A percentile compares a stretch with the other conserved stretches of the same genome.
phyloP scores from a whole-genome alignment of 2,329 filamentous ascomycete species.

The Aspergillus pseudoterreus region DNA sequence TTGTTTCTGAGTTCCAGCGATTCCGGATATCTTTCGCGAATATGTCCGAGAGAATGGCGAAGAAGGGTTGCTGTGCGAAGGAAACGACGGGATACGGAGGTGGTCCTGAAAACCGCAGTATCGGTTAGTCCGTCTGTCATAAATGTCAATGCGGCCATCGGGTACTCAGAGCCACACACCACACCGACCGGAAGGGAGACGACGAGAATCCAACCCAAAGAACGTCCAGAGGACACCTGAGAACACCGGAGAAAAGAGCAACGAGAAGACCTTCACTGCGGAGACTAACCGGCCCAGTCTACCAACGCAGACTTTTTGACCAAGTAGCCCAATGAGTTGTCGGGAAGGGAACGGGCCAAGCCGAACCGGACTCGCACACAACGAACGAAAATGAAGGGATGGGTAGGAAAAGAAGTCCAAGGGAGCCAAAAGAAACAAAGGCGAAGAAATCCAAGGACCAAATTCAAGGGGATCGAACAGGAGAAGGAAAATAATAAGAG shows the following conservation, averaged over 20 bases:
- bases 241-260: neutral
- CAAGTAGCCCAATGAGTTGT: slow-evolving; percentile 2
- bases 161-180: slow-evolving; percentile 1
- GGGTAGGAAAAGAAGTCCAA: neutral
- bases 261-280: neutral
- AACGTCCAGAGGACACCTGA: neutral
- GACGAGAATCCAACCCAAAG: neutral
- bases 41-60: neutral
- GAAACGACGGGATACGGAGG: slow-evolving; percentile 1
- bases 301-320: slow-evolving; percentile 4
- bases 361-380: slow-evolving; percentile 3
- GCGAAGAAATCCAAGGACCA: neutral
- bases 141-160: neutral
- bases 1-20: neutral
- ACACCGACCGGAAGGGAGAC: too few species aligned
- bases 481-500: neutral
- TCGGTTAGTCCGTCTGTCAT: slow-evolving; percentile 9
- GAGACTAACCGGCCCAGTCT: neutral
- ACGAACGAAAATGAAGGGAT: slow-evolving; percentile 4
- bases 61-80: slow-evolving; percentile 1
- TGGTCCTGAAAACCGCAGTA: slow-evolving; percentile 5
- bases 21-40: slow-evolving; percentile 1
- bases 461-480: neutral
- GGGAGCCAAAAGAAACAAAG: neutral
- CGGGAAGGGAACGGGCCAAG: slow-evolving; percentile 9